phyloP scores from a whole-genome alignment of 2,329 filamentous ascomycete species.

The Bipolaris cookei region DNA sequence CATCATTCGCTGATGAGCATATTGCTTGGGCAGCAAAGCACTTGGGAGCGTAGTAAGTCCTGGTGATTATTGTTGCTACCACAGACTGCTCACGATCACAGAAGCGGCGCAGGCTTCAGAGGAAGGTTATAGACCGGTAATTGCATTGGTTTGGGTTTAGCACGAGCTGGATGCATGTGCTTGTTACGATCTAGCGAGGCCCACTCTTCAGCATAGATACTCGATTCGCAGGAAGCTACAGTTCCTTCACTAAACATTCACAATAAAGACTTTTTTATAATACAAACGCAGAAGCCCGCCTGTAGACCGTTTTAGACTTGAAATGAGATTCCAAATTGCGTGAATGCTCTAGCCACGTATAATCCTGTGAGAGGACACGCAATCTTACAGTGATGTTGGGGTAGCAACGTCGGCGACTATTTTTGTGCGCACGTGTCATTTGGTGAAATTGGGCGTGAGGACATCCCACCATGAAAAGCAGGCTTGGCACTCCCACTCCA shows the following conservation, averaged over 20 bases:
- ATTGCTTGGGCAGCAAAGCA: constrained; percentile 90
- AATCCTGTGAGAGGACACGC: not conserved
- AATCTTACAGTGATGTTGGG: not conserved
- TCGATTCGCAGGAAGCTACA: not conserved
- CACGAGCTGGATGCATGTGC: not conserved
- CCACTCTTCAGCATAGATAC: not conserved
- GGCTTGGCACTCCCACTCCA: constrained; percentile 26
- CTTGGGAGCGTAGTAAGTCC: constrained; percentile 63
- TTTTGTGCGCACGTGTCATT: constrained; percentile 29
- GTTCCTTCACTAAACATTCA: not conserved
- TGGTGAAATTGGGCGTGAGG: constrained; percentile 23
- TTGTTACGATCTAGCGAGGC: not conserved
- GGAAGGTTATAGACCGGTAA: constrained; percentile 33
- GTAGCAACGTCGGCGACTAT: not conserved
- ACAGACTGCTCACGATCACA: constrained; percentile 38
- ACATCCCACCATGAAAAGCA: constrained; percentile 24
- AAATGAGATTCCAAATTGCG: not conserved
- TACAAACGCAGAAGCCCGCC: not conserved
- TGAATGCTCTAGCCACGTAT: not conserved
- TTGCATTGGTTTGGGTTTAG: constrained; percentile 1
- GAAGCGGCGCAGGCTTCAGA: constrained; percentile 38
- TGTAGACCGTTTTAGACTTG: not conserved
- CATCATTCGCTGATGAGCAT: constrained; percentile 87
- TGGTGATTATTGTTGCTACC: constrained; percentile 2
- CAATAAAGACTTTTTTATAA: not conserved